Conservation (phyloP, 768 basidiomycete species). For the Lactifluus hygrophoroides region DNA sequence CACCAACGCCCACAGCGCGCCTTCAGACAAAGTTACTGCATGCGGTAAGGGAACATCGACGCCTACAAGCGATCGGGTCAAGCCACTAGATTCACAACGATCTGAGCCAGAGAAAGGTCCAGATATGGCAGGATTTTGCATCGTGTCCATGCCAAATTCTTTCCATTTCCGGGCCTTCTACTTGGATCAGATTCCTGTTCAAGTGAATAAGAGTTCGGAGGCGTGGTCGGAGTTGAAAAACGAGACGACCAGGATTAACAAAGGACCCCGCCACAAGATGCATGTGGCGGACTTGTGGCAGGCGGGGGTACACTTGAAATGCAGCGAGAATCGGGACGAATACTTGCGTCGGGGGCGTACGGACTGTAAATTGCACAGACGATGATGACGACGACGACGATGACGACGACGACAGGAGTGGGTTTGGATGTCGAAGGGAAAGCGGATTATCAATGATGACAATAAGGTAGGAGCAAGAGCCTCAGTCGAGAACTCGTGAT, state of each 20-base stretch:
- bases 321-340: background rate
- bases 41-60: background rate
- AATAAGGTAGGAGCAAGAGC: background rate
- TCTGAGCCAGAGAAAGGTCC: background rate
- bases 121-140: background rate
- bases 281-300: background rate
- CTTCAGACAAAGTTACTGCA: background rate
- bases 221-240: background rate
- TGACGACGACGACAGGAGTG: background rate
- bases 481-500: background rate
- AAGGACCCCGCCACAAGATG: background rate
- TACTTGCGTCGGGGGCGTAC: background rate
- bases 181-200: background rate
- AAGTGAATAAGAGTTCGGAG: background rate
- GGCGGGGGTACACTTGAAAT: too few relatives aligned
- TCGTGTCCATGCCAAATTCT: too few relatives aligned
- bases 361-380: background rate
- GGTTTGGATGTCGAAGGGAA: background rate
- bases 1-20: conserved; percentile 4
- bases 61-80: conserved; percentile 1
- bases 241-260: background rate
- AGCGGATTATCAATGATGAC: background rate
- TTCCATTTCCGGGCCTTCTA: too few relatives aligned
- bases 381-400: too few relatives aligned
- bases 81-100: background rate